Percentiles rank a stretch among this genome's conserved stretches.
These are phyloP conservation scores for Pichia thaimueangensis DNA, from an alignment of 805 yeast genomes.

Conservation along the genomic window DNA sequence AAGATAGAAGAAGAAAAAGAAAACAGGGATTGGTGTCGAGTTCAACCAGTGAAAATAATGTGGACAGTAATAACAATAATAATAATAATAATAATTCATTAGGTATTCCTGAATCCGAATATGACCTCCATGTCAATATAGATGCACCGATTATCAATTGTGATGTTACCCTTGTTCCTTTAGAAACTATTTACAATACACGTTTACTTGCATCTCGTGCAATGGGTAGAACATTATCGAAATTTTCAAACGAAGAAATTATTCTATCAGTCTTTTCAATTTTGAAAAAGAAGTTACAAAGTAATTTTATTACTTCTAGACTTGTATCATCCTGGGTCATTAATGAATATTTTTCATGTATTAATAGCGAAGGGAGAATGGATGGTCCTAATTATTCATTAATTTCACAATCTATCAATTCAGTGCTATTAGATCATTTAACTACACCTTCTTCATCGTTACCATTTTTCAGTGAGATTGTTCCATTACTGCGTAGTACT, in stretches of 20 bases:
- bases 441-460: conserved; percentile 17
- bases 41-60: conserved; percentile 27
- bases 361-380: conserved; percentile 27
- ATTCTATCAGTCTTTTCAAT: conserved; percentile 34
- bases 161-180: conserved; percentile 80
- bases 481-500: conserved; percentile 77
- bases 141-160: conserved; percentile 92
- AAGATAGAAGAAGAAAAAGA: conserved; percentile 13
- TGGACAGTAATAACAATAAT: conserved; percentile 7
- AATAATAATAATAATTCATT: conserved; percentile 19
- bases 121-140: conserved; percentile 65
- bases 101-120: conserved; percentile 46
- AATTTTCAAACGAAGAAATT: conserved; percentile 34
- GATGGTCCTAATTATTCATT: conserved; percentile 17
- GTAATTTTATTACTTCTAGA: conserved; percentile 77
- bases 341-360: conserved; percentile 45
- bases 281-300: conserved; percentile 27
- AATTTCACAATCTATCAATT: conserved; percentile 8
- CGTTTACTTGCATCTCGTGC: conserved; percentile 73
- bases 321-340: conserved; percentile 61
- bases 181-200: conserved; percentile 65
- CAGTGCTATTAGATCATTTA: conserved; percentile 6
- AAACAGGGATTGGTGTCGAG: conserved; percentile 18
- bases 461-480: conserved; percentile 72
- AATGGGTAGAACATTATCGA: conserved; percentile 59